Evolutionary conservation across 306 rosid species (phyloP), one percentile per base, ranked within the genome.

Genomic region (Fagus sylvatica): DNA sequence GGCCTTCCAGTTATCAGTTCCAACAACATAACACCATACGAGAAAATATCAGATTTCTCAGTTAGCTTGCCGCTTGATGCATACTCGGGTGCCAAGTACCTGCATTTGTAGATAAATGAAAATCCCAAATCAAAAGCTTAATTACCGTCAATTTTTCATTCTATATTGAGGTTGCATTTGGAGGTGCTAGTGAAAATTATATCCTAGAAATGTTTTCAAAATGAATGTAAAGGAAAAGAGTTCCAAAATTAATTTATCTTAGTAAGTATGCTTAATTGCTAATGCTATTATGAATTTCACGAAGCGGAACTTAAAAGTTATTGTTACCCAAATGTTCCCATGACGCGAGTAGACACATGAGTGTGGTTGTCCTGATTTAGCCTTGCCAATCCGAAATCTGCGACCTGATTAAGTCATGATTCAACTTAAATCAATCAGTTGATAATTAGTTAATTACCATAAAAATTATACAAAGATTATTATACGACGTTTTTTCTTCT

Each of bases 341-440:
- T 95, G 54, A 95, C 93, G 3, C 97, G 97, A 84, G 98, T 92
- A 43, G 97, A 95, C 49, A 92, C 91, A 65, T 95, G 98, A 56
- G 97, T 91, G 67, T 71, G 57, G 16, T 84, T 81, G 83, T 88
- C 97, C 69, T 88, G 93, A 60, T n/a, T 88, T 15, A 92, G 86
- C 87, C 91, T 95, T 17, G 93, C 97, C 90, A 95, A 84, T 19
- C 98, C 98, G 53, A 95, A 95, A 88, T 95, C 98, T 9, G 98
- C 89, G 73, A 92, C 97, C 98, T 95, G 79, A 74, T 59, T 8
- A 57, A 61, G 40, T 60, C n/a, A 75, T 42, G 4, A n/a, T 10
- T 12, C 16, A 36, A 75, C 34, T 64, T 5, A 49, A 6, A 49
- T 69, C 4, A 6, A n/a, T 33, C 32, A 70, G 39, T 49, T 10